phyloP scores from a whole-genome alignment of 768 basidiomycete species.

The Russula ochroleuca region DNA sequence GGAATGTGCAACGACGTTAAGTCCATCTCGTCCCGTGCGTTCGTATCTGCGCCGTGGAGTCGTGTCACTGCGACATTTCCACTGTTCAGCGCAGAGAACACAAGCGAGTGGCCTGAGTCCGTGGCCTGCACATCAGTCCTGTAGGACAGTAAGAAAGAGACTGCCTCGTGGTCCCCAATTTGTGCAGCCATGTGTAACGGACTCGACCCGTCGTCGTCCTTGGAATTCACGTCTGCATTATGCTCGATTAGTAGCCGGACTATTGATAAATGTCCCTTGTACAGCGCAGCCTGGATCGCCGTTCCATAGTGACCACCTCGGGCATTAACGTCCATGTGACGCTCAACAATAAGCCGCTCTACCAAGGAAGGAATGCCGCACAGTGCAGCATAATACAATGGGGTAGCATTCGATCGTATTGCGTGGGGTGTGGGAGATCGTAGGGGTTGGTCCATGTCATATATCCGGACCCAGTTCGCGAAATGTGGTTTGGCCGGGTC shows the following conservation, averaged over 20 bases:
- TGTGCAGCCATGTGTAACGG: background rate
- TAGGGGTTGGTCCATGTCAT: background rate
- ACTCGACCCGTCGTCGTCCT: background rate
- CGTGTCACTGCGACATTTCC: background rate
- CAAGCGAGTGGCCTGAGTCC: background rate
- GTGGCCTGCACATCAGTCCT: background rate
- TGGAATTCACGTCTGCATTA: background rate
- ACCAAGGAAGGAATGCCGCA: background rate
- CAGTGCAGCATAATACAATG: constrained; percentile 1
- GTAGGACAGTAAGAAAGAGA: background rate
- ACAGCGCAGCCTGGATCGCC: background rate
- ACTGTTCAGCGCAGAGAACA: background rate
- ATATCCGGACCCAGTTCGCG: background rate
- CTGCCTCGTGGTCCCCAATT: background rate
- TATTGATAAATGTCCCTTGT: background rate
- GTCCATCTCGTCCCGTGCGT: background rate
- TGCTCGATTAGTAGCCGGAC: background rate
- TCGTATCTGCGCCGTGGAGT: background rate
- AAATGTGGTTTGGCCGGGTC: background rate
- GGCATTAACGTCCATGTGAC: background rate
- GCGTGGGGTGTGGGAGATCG: background rate
- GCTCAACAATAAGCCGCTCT: background rate
- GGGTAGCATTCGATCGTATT: background rate
- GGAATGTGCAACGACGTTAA: background rate
- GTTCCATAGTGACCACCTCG: background rate